A percentile compares a stretch with the other conserved stretches of the same genome.
phyloP scores from a whole-genome alignment of 495 filamentous ascomycete species.

The Chaetomium tenue region DNA sequence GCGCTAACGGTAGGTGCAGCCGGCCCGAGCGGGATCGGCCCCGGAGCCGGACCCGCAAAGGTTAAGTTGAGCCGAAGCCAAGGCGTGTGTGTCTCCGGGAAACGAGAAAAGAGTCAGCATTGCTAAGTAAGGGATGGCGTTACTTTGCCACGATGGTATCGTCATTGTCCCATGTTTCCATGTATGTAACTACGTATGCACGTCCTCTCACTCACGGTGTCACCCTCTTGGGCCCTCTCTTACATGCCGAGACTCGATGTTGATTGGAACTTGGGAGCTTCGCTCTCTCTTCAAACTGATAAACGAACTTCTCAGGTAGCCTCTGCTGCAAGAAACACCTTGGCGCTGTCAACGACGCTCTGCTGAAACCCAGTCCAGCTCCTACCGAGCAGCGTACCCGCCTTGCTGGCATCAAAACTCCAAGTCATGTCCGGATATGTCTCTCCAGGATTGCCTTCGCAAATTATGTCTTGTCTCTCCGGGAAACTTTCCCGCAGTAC shows the following conservation, averaged over 20 bases:
- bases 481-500: slow-evolving; percentile 35
- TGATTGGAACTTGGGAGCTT: neutral
- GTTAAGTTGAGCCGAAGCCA: slow-evolving; percentile 12
- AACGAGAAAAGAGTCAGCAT: neutral
- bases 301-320: neutral
- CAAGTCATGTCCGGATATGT: slow-evolving; percentile 9
- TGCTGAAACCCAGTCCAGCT: slow-evolving; percentile 37
- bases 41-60: slow-evolving; percentile 9
- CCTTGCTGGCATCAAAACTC: slow-evolving; percentile 34
- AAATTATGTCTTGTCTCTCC: slow-evolving; percentile 31
- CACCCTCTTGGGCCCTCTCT: too few relatives aligned
- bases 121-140: neutral
- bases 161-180: neutral
- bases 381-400: slow-evolving; percentile 30
- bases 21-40: slow-evolving; percentile 7
- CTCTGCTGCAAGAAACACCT: slow-evolving; percentile 23
- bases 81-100: neutral
- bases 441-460: slow-evolving; percentile 33
- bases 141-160: neutral
- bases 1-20: slow-evolving; percentile 10
- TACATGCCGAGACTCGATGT: too few relatives aligned
- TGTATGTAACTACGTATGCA: too few relatives aligned
- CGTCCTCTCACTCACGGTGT: too few relatives aligned
- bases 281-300: neutral
- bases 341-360: slow-evolving; percentile 37